Conservation (phyloP, 106 monocot genomes). For the Gastrodia elata region DNA sequence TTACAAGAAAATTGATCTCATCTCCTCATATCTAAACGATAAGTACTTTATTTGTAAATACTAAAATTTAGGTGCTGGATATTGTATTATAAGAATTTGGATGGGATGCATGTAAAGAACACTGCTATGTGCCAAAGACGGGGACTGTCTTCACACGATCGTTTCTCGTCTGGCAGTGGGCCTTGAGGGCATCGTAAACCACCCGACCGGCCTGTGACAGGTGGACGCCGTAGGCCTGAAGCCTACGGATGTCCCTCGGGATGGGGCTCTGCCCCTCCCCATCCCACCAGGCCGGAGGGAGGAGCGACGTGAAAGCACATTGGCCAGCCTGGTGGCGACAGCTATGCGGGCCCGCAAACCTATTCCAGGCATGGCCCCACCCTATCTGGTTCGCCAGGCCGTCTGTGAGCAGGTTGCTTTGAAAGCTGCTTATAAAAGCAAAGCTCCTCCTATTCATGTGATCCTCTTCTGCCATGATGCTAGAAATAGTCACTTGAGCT, state of each 20-base stretch:
- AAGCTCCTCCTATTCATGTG: conserved; percentile 25
- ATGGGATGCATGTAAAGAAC: too few relatives aligned
- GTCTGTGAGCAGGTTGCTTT: conserved; percentile 51
- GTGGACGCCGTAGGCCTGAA: conserved; percentile 54
- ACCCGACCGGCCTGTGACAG: conserved; percentile 44
- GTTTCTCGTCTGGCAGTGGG: conserved; percentile 48
- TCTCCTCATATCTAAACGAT: too few relatives aligned
- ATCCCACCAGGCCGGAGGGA: conserved; percentile 91
- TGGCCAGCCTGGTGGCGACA: conserved; percentile 65
- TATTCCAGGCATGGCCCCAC: conserved; percentile 91
- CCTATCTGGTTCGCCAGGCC: conserved; percentile 59
- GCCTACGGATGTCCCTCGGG: conserved; percentile 40
- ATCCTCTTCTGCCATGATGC: conserved; percentile 42
- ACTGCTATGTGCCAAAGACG: conserved; percentile 15
- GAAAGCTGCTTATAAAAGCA: conserved; percentile 80
- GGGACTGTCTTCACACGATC: conserved; percentile 41
- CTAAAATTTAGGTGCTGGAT: too few relatives aligned
- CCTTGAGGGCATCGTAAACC: conserved; percentile 28
- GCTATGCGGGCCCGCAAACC: conserved; percentile 75
- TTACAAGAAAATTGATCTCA: too few relatives aligned
- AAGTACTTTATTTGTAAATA: too few relatives aligned
- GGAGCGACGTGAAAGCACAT: conserved; percentile 72
- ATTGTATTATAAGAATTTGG: too few relatives aligned
- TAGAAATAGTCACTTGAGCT: too few relatives aligned
- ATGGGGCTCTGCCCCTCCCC: conserved; percentile 80